These are phyloP conservation scores for Basipetospora chlamydospora DNA, from an alignment of 2,329 filamentous ascomycete species.

Conservation along the genomic window DNA sequence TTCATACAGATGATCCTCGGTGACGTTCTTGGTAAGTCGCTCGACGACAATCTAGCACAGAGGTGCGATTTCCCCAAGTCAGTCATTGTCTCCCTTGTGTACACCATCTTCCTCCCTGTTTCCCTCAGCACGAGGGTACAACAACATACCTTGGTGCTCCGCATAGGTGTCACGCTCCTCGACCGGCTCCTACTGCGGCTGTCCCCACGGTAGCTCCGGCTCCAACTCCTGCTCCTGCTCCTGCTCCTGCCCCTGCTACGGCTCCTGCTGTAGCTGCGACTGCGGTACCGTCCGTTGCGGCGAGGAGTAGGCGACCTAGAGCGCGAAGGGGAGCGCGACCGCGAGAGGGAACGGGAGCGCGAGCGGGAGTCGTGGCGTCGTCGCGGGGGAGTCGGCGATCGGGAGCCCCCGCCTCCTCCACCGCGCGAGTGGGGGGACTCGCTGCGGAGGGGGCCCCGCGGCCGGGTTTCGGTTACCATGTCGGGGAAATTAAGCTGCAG, in stretches of 20 bases:
- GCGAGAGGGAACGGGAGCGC: conserved; percentile 3
- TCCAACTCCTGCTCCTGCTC: conserved; percentile 20
- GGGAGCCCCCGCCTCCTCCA: no score
- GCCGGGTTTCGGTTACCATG: no score
- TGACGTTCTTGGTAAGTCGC: conserved; percentile 89
- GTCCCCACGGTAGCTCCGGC: conserved; percentile 14
- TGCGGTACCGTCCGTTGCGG: conserved; percentile 20
- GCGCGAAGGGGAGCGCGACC: no score
- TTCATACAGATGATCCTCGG: conserved; percentile 72
- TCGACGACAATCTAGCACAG: conserved; percentile 72
- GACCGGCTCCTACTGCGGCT: conserved; percentile 20
- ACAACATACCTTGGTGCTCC: conserved; percentile 38
- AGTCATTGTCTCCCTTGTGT: neutral
- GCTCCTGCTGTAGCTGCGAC: conserved; percentile 16
- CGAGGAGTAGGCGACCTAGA: conserved; percentile 18
- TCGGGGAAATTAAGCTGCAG: no score
- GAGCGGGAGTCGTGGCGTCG: conserved; percentile 3
- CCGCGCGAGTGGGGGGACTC: no score
- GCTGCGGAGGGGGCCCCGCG: no score
- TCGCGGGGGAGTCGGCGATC: neutral
- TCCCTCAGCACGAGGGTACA: neutral
- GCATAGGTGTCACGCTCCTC: conserved; percentile 21
- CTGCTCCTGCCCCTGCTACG: conserved; percentile 13
- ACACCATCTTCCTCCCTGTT: neutral
- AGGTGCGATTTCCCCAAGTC: neutral